phyloP scores from a whole-genome alignment of 2,329 filamentous ascomycete species.

The Epichloe uncinata region DNA sequence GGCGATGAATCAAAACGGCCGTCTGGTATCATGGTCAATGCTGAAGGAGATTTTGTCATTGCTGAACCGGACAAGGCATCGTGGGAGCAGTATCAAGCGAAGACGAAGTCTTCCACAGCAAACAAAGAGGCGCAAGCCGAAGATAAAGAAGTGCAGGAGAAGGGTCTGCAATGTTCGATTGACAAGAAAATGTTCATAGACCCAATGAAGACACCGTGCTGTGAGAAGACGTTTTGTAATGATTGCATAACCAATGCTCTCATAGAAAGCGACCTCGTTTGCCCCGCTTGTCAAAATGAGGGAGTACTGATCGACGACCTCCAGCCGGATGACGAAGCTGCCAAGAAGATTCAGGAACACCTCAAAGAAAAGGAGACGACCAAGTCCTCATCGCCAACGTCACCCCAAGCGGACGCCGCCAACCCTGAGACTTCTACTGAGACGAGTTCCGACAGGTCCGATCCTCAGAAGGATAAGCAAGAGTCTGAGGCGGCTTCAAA shows the following conservation, averaged over 20 bases:
- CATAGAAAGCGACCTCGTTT: constrained; percentile 95
- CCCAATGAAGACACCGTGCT: constrained; percentile 98
- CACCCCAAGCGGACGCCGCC: constrained; percentile 27
- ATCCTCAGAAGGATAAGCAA: constrained; percentile 19
- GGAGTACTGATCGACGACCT: constrained; percentile 90
- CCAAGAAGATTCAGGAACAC: constrained; percentile 66
- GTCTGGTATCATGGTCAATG: constrained; percentile 92
- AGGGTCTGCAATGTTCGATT: constrained; percentile 82
- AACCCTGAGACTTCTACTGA: constrained; percentile 23
- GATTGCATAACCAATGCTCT: constrained; percentile 99
- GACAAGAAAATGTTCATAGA: constrained; percentile 98
- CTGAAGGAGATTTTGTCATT: constrained; percentile 94
- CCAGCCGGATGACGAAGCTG: constrained; percentile 64
- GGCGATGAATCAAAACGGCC: constrained; percentile 74
- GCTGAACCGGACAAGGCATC: constrained; percentile 89
- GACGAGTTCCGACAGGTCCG: constrained; percentile 19
- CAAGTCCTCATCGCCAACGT: constrained; percentile 26
- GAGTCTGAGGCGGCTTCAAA: background rate
- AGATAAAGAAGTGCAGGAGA: constrained; percentile 78
- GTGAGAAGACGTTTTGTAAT: constrained; percentile 96
- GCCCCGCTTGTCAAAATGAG: constrained; percentile 81
- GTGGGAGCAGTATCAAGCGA: constrained; percentile 95
- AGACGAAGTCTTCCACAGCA: constrained; percentile 74
- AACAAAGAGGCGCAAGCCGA: constrained; percentile 64
- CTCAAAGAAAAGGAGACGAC: constrained; percentile 41